Evolutionary conservation across 2,329 filamentous ascomycete genomes (phyloP), one percentile per base, ranked within the genome.

Genomic region (Penicillium glabrum): DNA sequence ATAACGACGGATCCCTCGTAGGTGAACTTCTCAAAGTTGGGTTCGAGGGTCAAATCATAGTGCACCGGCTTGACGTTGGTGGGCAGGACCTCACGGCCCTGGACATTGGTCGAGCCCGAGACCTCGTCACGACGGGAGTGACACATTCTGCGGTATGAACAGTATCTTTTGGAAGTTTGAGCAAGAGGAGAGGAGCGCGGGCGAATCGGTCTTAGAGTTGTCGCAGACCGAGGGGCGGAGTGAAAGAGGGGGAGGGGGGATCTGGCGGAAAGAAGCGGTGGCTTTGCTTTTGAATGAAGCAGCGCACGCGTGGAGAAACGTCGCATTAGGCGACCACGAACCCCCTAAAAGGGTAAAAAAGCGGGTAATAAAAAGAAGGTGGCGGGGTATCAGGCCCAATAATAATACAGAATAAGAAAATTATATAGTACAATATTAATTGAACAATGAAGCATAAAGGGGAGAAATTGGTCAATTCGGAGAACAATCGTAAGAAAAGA

Each of bases 21-120:
- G 62, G 86, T 91, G 76, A 95, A 91, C 63, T 89, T 92, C 67
- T 89, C 83, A 67, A 98, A 90, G 79, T 97, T 86, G 53, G 93
- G 92, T 79, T 98, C 95, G 61, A 98, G 82, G 1, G 90, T 95
- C 67, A 98, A 78, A 75, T 96, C 86, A 78, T 98, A 98, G 79
- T 98, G 92, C 39, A 83, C 78, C n/a, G 93, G 93, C 74, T 93
- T 89, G 69, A 97, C 91, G 71, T 97, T 96, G 77, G 88, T 87
- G 51, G 93, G 95, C 67, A 98, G 83, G 63, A 98, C 88, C 80
- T 96, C 89, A 68, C 93, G 88, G 62, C 85, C 86, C 65, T 84
- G 82, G 51, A 89, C 80, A 71, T 87, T 79, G 67, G 81, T 84
- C 66, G 83, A 79, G 61, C 79, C 80, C 54, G 82, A 80, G 60